Percentiles rank a stretch among this genome's conserved stretches.
These are phyloP conservation scores for Rosa lucieae DNA, from an alignment of 306 rosid species.

Conservation along the genomic window DNA sequence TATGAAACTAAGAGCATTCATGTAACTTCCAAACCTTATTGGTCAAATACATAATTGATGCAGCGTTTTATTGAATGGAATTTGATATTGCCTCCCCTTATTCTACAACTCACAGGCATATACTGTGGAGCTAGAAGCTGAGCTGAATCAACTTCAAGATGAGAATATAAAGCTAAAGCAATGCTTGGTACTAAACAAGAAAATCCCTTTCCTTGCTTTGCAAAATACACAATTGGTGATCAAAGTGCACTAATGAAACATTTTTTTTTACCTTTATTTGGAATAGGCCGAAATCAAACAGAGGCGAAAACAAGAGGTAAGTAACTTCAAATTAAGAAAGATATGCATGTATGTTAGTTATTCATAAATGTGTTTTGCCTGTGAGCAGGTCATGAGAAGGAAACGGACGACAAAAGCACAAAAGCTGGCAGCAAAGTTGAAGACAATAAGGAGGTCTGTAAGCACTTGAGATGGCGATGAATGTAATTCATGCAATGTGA, in stretches of 20 bases:
- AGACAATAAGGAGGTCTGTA: conserved; percentile 45
- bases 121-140: conserved; percentile 72
- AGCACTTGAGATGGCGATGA: conserved; percentile 20
- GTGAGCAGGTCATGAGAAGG: conserved; percentile 34
- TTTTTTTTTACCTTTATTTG: conserved; percentile 14
- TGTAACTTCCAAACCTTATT: too few species aligned
- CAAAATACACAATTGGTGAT: neutral
- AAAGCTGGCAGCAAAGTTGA: conserved; percentile 43
- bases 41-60: too few species aligned
- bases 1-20: too few species aligned
- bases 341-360: neutral
- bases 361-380: neutral
- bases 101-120: conserved; percentile 51
- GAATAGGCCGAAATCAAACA: conserved; percentile 53
- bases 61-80: too few species aligned
- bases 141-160: conserved; percentile 47
- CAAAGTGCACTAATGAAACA: conserved; percentile 3
- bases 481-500: too few species aligned
- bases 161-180: conserved; percentile 59
- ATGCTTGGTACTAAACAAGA: conserved; percentile 42
- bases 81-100: too few species aligned
- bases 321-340: neutral
- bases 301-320: conserved; percentile 57
- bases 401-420: conserved; percentile 36
- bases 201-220: neutral